Percentiles rank a stretch among this genome's conserved stretches.
phyloP scores from a whole-genome alignment of 1,284 basidiomycete species.

The Volvariella surrecta region DNA sequence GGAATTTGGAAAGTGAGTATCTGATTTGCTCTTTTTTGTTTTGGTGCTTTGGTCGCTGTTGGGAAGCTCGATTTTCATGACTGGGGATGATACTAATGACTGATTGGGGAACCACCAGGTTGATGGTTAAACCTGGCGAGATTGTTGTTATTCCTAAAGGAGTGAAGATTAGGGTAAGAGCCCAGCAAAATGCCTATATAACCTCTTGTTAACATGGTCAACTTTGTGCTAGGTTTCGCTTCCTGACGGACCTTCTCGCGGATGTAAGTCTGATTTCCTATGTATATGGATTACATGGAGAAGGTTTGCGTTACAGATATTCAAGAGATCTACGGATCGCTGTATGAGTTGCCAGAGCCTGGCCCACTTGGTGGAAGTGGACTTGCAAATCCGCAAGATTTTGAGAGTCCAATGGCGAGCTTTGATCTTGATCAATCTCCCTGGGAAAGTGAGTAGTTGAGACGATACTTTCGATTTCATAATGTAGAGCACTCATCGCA shows the following conservation, averaged over 20 bases:
- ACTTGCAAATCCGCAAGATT: slow-evolving; percentile 56
- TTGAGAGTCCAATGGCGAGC: slow-evolving; percentile 52
- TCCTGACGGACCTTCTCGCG: slow-evolving; percentile 48
- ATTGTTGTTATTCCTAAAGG: slow-evolving; percentile 58
- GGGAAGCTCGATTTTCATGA: too few relatives aligned
- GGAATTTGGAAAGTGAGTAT: slow-evolving; percentile 59
- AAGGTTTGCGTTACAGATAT: slow-evolving; percentile 28
- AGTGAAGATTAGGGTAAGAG: slow-evolving; percentile 51
- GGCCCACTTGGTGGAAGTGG: slow-evolving; percentile 59
- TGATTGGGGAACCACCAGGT: too few relatives aligned
- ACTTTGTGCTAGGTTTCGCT: slow-evolving; percentile 27
- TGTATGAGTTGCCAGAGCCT: slow-evolving; percentile 58
- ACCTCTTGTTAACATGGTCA: too few relatives aligned
- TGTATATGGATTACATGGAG: neutral
- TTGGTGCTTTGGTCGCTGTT: too few relatives aligned
- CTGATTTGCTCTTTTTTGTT: neutral
- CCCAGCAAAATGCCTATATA: too few relatives aligned
- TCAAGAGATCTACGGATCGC: slow-evolving; percentile 55
- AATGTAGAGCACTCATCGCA: neutral
- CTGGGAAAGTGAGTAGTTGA: slow-evolving; percentile 51
- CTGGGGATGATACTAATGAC: slow-evolving; percentile 1
- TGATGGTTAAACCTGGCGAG: slow-evolving; percentile 61
- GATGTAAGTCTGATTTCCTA: slow-evolving; percentile 28
- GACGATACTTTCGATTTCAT: neutral
- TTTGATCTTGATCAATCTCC: slow-evolving; percentile 55